Evolutionary conservation across 345 rosid genomes (phyloP).

Genomic region (Ceriops decandra): DNA sequence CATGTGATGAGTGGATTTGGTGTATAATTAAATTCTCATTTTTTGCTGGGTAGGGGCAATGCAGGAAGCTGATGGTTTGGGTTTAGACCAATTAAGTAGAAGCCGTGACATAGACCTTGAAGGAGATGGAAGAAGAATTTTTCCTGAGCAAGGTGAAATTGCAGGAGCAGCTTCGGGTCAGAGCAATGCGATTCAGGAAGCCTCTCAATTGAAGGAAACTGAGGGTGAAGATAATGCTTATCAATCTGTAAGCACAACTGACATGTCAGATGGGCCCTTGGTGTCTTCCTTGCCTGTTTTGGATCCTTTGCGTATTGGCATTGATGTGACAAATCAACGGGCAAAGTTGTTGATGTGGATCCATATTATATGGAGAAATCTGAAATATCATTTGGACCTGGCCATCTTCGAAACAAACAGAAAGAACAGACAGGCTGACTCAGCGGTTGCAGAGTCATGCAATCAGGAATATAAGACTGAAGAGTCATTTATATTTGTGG

Average conservation of each 20-base stretch:
- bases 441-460: conserved; percentile 24
- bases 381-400: conserved; percentile 22
- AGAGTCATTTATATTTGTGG: conserved; percentile 31
- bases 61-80: conserved; percentile 76
- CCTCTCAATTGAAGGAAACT: conserved; percentile 27
- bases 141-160: conserved; percentile 9
- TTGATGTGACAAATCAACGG: conserved; percentile 16
- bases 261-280: conserved; percentile 23
- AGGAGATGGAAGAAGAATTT: conserved; percentile 12
- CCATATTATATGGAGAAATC: conserved; percentile 20
- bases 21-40: conserved; percentile 67
- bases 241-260: conserved; percentile 22
- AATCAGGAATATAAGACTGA: conserved; percentile 35
- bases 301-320: conserved; percentile 17
- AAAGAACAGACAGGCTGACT: conserved; percentile 25
- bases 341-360: conserved; percentile 20
- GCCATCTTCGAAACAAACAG: conserved; percentile 9
- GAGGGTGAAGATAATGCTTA: conserved; percentile 25
- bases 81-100: conserved; percentile 34
- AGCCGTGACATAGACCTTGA: conserved; percentile 24
- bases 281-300: conserved; percentile 21
- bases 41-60: conserved; percentile 87
- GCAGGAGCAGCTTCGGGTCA: conserved; percentile 21
- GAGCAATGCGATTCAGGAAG: conserved; percentile 19
- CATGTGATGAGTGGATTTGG: conserved; percentile 25